Evolutionary conservation across 306 rosid species (phyloP).

Genomic region (Vigna mungo): DNA sequence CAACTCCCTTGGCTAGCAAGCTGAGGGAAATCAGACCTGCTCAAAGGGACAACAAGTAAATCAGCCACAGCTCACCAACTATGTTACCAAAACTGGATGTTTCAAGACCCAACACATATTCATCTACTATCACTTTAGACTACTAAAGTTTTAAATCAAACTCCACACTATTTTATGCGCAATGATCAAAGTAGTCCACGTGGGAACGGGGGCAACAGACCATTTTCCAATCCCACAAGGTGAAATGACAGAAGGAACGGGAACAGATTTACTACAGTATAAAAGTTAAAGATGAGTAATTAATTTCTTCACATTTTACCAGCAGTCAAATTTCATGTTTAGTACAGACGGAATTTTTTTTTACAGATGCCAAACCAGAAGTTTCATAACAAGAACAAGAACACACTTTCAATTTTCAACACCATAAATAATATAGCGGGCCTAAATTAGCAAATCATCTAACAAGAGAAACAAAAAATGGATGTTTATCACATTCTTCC

Average conservation of each 20-base stretch:
- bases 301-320: not conserved
- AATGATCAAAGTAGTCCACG: not conserved
- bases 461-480: not conserved
- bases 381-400: not conserved
- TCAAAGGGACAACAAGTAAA: conserved; percentile 36
- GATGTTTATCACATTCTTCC: not conserved
- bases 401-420: not conserved
- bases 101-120: not conserved
- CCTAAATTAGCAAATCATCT: not conserved
- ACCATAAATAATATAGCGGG: not conserved
- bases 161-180: not conserved
- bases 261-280: not conserved
- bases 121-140: not conserved
- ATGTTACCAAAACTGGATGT: conserved; percentile 11
- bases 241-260: not conserved
- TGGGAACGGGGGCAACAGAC: not conserved
- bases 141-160: not conserved
- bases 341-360: not conserved
- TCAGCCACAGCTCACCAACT: conserved; percentile 20
- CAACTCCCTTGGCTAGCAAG: conserved; percentile 66
- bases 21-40: conserved; percentile 80
- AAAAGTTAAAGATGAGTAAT: not conserved
- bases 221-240: not conserved
- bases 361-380: not conserved
- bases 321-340: not conserved